These are phyloP conservation scores for Globisporangium recalcitrans DNA, from an alignment of 352 stramenopile genomes.

Conservation along the genomic window DNA sequence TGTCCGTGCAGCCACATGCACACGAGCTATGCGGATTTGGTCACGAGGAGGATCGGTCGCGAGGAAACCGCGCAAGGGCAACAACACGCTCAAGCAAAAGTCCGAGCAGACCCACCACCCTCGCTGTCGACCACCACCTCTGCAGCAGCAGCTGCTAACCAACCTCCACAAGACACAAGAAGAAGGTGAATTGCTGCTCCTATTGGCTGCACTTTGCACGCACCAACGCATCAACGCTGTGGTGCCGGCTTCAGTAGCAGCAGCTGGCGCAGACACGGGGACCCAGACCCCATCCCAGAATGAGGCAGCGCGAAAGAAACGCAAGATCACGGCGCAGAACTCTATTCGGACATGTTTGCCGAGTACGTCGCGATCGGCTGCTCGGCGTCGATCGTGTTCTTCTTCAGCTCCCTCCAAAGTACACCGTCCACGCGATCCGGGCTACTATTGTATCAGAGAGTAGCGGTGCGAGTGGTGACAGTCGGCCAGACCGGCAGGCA, in stretches of 20 bases:
- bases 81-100: not conserved
- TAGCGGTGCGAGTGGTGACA: not conserved
- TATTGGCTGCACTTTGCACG: not conserved
- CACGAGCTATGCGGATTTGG: not conserved
- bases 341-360: constrained; percentile 40
- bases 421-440: constrained; percentile 4
- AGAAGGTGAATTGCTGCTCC: not conserved
- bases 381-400: constrained; percentile 37
- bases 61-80: not conserved
- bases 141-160: not conserved
- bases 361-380: constrained; percentile 45
- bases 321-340: constrained; percentile 16
- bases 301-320: not conserved
- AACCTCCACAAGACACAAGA: not conserved
- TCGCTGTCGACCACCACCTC: too few relatives aligned
- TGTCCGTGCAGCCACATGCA: not conserved
- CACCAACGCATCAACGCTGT: not conserved
- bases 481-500: not conserved
- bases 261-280: not conserved
- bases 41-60: not conserved
- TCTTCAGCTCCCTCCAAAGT: constrained; percentile 28
- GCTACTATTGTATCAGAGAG: not conserved
- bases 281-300: not conserved
- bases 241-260: not conserved
- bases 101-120: not conserved